Evolutionary conservation across 73 alveolate genomes (phyloP).

Genomic region (Durusdinium trenchii): DNA sequence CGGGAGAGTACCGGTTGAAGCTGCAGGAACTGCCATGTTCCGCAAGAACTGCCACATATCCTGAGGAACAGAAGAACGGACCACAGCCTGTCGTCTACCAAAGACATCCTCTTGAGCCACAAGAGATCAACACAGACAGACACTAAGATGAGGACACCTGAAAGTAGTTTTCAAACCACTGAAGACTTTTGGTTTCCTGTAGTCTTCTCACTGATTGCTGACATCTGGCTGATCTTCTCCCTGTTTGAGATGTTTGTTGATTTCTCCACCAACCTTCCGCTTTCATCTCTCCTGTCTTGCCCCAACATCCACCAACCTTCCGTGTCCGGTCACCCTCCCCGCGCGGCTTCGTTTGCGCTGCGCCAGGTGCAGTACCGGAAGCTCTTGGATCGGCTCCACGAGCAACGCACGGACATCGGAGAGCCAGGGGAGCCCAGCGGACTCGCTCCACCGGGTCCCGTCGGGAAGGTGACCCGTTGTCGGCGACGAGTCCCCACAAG

Average conservation of each 20-base stretch:
- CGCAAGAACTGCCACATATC: background rate
- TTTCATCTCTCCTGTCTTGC: no score
- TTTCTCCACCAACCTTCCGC: background rate
- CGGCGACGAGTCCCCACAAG: background rate
- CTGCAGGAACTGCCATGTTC: background rate
- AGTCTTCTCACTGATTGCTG: background rate
- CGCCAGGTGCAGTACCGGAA: constrained; percentile 66
- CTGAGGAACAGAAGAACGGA: background rate
- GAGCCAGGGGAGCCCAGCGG: constrained; percentile 3
- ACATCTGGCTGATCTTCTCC: background rate
- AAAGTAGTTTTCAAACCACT: background rate
- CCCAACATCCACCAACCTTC: no score
- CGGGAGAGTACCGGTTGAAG: background rate
- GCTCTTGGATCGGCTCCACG: constrained; percentile 62
- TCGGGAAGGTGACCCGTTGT: background rate
- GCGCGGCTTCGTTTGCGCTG: background rate
- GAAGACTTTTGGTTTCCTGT: background rate
- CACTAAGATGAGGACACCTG: background rate
- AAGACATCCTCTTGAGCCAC: background rate
- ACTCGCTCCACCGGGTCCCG: background rate
- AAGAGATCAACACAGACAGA: background rate
- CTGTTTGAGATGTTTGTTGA: background rate
- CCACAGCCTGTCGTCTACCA: background rate
- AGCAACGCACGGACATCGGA: constrained; percentile 36
- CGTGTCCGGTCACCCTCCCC: no score